These are phyloP conservation scores for Thraustotheca clavata DNA, from an alignment of 352 stramenopile genomes.

Conservation along the genomic window DNA sequence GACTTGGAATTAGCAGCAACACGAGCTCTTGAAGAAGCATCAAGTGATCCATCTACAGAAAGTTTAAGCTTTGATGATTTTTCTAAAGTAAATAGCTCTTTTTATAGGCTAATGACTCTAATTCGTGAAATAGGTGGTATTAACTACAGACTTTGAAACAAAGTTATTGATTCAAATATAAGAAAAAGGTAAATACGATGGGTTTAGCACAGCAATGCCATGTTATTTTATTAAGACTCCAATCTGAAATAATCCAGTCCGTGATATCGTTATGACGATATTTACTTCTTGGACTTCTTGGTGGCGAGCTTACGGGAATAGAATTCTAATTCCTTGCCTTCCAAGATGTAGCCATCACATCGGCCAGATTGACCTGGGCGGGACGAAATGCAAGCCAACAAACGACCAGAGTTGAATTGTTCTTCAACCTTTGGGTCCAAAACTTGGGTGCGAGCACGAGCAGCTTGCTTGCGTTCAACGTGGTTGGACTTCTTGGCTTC, in stretches of 20 bases:
- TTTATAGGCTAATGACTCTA: neutral
- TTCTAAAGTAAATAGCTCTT: neutral
- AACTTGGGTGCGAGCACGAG: conserved; percentile 87
- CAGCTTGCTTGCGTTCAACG: conserved; percentile 90
- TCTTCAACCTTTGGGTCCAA: conserved; percentile 94
- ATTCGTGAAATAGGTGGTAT: neutral
- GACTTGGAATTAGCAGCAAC: conserved; percentile 3
- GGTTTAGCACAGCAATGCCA: neutral
- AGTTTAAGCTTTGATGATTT: conserved; percentile 17
- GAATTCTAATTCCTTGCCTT: conserved; percentile 99
- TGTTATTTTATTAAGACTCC: conserved; percentile 22
- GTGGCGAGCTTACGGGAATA: conserved; percentile 98
- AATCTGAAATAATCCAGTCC: conserved; percentile 20
- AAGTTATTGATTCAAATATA: conserved; percentile 1
- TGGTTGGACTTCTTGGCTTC: conserved; percentile 92
- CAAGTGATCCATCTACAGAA: conserved; percentile 5
- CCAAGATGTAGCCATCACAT: conserved; percentile 98
- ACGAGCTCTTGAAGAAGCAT: conserved; percentile 15
- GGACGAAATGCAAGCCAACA: conserved; percentile 96
- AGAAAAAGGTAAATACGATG: neutral
- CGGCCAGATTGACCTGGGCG: conserved; percentile 97
- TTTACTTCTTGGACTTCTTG: conserved; percentile 98
- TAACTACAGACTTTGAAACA: conserved; percentile 17
- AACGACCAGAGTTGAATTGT: conserved; percentile 94
- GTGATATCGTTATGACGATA: neutral